phyloP scores from a whole-genome alignment of 1,284 basidiomycete species.

The Quambalaria eucalypti region DNA sequence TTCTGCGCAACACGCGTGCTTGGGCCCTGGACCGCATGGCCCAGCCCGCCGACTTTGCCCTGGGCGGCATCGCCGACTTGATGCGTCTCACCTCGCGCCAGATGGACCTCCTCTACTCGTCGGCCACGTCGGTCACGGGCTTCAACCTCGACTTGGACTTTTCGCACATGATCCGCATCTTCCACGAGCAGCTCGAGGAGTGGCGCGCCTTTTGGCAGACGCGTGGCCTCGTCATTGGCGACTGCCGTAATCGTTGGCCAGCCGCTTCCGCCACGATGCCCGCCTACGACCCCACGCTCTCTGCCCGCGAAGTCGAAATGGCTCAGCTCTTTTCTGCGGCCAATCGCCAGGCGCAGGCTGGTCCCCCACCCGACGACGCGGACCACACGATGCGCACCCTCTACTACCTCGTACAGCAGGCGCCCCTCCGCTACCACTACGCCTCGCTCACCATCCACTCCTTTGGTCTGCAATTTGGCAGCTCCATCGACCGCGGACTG shows the following conservation, averaged over 20 bases:
- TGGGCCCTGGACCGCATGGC: slow-evolving; percentile 53
- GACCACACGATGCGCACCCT: slow-evolving; percentile 34
- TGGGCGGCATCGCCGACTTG: slow-evolving; percentile 30
- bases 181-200: slow-evolving; percentile 66
- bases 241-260: not conserved
- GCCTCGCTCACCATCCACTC: slow-evolving; percentile 60
- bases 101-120: slow-evolving; percentile 80
- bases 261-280: no score
- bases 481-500: slow-evolving; percentile 36
- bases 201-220: slow-evolving; percentile 61
- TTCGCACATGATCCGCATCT: slow-evolving; percentile 65
- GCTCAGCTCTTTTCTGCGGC: slow-evolving; percentile 1
- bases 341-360: not conserved
- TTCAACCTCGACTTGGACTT: slow-evolving; percentile 81
- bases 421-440: slow-evolving; percentile 39
- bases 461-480: slow-evolving; percentile 79
- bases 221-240: slow-evolving; percentile 17
- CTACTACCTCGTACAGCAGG: slow-evolving; percentile 30
- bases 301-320: not conserved
- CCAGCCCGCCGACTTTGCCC: slow-evolving; percentile 39
- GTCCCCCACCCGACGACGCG: slow-evolving; percentile 24
- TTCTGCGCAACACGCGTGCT: slow-evolving; percentile 63
- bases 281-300: not conserved
- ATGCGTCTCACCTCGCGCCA: slow-evolving; percentile 57
- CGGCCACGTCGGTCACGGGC: slow-evolving; percentile 69